Conservation (phyloP, 208 protist species). For the Leishmania tarentolae region DNA sequence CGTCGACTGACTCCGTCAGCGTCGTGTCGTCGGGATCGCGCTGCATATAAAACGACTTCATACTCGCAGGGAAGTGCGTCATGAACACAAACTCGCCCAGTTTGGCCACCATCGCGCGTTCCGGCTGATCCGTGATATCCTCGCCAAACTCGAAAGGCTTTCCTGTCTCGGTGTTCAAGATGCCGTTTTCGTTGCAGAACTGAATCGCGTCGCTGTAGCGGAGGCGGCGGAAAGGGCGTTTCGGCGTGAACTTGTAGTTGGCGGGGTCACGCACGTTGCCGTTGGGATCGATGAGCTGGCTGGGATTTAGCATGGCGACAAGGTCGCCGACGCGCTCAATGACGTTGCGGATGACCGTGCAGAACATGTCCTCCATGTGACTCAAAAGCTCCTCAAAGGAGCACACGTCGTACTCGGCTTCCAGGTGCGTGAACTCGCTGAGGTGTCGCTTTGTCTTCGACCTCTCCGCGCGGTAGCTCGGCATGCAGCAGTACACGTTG, state of each 20-base stretch:
- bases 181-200: conserved; percentile 95
- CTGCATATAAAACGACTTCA: conserved; percentile 99
- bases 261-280: conserved; percentile 58
- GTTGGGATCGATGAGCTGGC: conserved; percentile 67
- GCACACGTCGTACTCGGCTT: conserved; percentile 97
- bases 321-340: conserved; percentile 76
- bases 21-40: conserved; percentile 75
- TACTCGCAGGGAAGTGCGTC: conserved; percentile 96
- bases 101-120: conserved; percentile 97
- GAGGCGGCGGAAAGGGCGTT: conserved; percentile 96
- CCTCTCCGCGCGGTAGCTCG: conserved; percentile 98
- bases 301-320: conserved; percentile 92
- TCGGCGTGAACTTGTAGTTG: conserved; percentile 91
- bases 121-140: conserved; percentile 98
- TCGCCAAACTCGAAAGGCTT: conserved; percentile 94
- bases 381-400: conserved; percentile 96
- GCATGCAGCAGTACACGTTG: conserved; percentile 96
- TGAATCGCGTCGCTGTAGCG: conserved; percentile 97
- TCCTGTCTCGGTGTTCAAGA: conserved; percentile 93
- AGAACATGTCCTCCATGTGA: conserved; percentile 96
- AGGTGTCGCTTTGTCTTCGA: conserved; percentile 97
- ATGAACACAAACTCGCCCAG: conserved; percentile 98
- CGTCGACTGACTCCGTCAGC: conserved; percentile 95
- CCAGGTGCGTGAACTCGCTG: conserved; percentile 98
- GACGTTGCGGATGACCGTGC: conserved; percentile 82